Evolutionary conservation across 179 eudicot genomes (phyloP).

Genomic region (Vitellaria paradoxa): DNA sequence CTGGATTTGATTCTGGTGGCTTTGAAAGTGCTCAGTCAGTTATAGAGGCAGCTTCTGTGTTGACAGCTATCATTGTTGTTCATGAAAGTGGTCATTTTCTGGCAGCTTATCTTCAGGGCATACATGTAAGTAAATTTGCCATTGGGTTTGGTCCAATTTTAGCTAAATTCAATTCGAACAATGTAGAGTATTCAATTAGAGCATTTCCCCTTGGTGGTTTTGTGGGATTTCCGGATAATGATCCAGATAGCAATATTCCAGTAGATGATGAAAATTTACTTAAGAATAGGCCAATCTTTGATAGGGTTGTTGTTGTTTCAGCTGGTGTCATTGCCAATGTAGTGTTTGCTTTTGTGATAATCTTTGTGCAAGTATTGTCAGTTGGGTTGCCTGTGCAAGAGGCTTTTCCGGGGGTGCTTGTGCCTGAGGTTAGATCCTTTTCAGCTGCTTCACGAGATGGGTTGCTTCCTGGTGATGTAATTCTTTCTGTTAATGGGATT

Average conservation of each 20-base stretch:
- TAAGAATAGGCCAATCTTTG: slow-evolving; percentile 83
- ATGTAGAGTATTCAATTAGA: slow-evolving; percentile 90
- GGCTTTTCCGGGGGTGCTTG: slow-evolving; percentile 89
- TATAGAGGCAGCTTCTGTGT: slow-evolving; percentile 39
- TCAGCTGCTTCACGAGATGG: slow-evolving; percentile 93
- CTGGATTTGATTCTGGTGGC: slow-evolving; percentile 50
- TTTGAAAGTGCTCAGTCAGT: slow-evolving; percentile 53
- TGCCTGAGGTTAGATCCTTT: slow-evolving; percentile 77
- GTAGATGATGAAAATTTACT: slow-evolving; percentile 82
- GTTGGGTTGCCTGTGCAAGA: slow-evolving; percentile 98
- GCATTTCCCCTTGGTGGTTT: slow-evolving; percentile 97
- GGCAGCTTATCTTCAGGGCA: slow-evolving; percentile 93
- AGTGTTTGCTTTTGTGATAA: slow-evolving; percentile 71
- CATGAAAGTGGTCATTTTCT: slow-evolving; percentile 96
- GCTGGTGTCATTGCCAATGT: slow-evolving; percentile 96
- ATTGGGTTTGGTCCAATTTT: slow-evolving; percentile 97
- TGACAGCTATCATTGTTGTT: slow-evolving; percentile 86
- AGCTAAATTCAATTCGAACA: slow-evolving; percentile 84
- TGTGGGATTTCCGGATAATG: slow-evolving; percentile 99
- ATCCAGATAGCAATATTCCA: slow-evolving; percentile 93
- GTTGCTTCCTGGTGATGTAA: slow-evolving; percentile 79
- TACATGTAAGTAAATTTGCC: slow-evolving; percentile 96
- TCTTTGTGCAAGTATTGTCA: slow-evolving; percentile 67
- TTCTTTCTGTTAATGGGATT: slow-evolving; percentile 58
- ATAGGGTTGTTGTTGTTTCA: slow-evolving; percentile 79